phyloP scores from a whole-genome alignment of 2,329 filamentous ascomycete genomes.

The Hypoxylon sp. region DNA sequence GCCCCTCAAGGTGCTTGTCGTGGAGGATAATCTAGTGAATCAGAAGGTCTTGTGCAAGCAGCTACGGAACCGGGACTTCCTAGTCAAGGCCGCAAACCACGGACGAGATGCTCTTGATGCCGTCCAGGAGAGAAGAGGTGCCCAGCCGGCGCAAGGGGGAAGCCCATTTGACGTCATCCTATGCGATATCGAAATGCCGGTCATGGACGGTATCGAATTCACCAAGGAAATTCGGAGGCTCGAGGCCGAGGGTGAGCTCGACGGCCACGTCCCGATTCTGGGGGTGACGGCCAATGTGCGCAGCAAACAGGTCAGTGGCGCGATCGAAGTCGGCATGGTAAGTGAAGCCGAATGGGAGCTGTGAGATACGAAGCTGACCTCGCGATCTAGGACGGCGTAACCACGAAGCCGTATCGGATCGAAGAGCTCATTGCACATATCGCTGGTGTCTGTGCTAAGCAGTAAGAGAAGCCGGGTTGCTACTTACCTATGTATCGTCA shows the following conservation, averaged over 20 bases:
- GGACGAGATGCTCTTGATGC: slow-evolving; percentile 66
- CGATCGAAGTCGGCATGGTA: slow-evolving; percentile 49
- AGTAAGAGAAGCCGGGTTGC: neutral
- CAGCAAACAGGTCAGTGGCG: slow-evolving; percentile 45
- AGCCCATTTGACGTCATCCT: slow-evolving; percentile 45
- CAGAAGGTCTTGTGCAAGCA: slow-evolving; percentile 67
- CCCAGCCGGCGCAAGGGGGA: neutral
- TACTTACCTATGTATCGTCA: neutral
- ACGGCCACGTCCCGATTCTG: slow-evolving; percentile 45
- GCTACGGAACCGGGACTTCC: slow-evolving; percentile 63
- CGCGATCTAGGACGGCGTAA: slow-evolving; percentile 45
- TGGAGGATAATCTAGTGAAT: slow-evolving; percentile 73
- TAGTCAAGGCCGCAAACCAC: slow-evolving; percentile 67
- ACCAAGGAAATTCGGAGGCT: slow-evolving; percentile 42
- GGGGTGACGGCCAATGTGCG: slow-evolving; percentile 50
- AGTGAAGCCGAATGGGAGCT: neutral
- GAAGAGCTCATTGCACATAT: slow-evolving; percentile 48
- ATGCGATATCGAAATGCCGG: slow-evolving; percentile 50
- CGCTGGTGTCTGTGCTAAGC: slow-evolving; percentile 36
- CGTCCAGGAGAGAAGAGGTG: slow-evolving; percentile 9
- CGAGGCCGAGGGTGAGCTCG: slow-evolving; percentile 36
- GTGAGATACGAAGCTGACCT: slow-evolving; percentile 14
- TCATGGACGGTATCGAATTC: slow-evolving; percentile 49
- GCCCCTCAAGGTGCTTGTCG: slow-evolving; percentile 59
- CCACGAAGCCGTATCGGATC: slow-evolving; percentile 49